These are phyloP conservation scores for Candolleomyces efflorescens DNA, from an alignment of 768 basidiomycete genomes.

Conservation along the genomic window DNA sequence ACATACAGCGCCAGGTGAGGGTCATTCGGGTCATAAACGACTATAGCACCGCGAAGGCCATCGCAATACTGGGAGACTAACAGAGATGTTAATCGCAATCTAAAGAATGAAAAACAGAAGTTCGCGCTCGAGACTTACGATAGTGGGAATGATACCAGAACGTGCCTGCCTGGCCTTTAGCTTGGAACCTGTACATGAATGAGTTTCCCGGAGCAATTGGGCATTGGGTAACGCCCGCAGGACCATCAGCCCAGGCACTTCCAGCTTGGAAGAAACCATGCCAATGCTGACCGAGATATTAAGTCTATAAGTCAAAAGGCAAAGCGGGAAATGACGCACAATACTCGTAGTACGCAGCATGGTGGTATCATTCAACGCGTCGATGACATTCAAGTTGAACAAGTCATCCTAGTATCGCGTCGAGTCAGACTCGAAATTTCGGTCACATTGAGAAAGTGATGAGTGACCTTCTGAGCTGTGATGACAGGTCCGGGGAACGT, in stretches of 20 bases:
- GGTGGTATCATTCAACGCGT: slow-evolving; percentile 36
- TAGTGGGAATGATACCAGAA: slow-evolving; percentile 26
- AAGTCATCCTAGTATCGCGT: no score
- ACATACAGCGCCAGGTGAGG: slow-evolving; percentile 20
- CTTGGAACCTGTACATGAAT: slow-evolving; percentile 24
- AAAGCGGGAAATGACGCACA: slow-evolving; percentile 2
- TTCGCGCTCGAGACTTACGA: neutral
- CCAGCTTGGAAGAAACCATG: slow-evolving; percentile 20
- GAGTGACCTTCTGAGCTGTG: neutral
- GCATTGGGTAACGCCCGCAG: slow-evolving; percentile 26
- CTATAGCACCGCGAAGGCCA: slow-evolving; percentile 20
- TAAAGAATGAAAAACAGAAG: neutral
- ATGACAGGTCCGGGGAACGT: slow-evolving; percentile 8
- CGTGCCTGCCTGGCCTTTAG: slow-evolving; percentile 24
- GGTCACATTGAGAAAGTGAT: no score
- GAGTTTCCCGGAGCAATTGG: slow-evolving; percentile 25
- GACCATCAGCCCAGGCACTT: slow-evolving; percentile 21
- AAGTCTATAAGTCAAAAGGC: neutral
- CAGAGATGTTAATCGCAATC: neutral
- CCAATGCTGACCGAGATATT: slow-evolving; percentile 9
- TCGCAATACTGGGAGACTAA: slow-evolving; percentile 8
- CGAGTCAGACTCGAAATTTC: no score
- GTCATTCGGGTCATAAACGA: slow-evolving; percentile 23
- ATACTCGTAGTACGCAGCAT: slow-evolving; percentile 29
- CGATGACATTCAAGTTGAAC: slow-evolving; percentile 40